Percentiles rank a stretch among this genome's conserved stretches.
Evolutionary conservation across 2,329 filamentous ascomycete genomes (phyloP).

Genomic region (Hymenoscyphus fraxineus): DNA sequence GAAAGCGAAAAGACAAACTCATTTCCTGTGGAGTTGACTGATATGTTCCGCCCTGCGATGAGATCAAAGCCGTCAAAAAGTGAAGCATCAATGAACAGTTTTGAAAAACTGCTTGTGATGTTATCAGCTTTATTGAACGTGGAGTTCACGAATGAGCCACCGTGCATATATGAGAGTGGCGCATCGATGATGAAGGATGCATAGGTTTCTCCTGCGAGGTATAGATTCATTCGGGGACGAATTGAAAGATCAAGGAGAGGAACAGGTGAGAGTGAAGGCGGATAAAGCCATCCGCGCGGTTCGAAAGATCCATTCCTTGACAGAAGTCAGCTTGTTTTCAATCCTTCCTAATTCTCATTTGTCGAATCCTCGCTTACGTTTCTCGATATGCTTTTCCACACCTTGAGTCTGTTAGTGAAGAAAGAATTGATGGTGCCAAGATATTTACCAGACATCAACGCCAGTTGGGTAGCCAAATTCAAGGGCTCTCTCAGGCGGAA

Average conservation of each 20-base stretch:
- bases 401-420: not conserved
- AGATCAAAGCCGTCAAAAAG: constrained; percentile 28
- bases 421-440: not conserved
- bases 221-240: constrained; percentile 44
- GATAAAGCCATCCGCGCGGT: constrained; percentile 43
- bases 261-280: constrained; percentile 35
- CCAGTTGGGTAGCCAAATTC: constrained; percentile 40
- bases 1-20: constrained; percentile 36
- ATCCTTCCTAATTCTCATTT: not conserved
- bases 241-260: constrained; percentile 41
- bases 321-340: constrained; percentile 7
- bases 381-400: constrained; percentile 43
- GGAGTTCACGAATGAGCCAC: constrained; percentile 31
- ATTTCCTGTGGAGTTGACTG: constrained; percentile 37
- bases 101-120: constrained; percentile 19
- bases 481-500: constrained; percentile 20
- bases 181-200: constrained; percentile 43
- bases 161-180: constrained; percentile 37
- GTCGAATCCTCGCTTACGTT: constrained; percentile 30
- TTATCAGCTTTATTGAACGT: constrained; percentile 23
- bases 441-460: constrained; percentile 40
- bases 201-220: constrained; percentile 39
- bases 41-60: constrained; percentile 28
- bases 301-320: constrained; percentile 44
- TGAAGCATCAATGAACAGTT: constrained; percentile 28